Conservation (phyloP, 83 land plant genomes). For the Thuja plicata region DNA sequence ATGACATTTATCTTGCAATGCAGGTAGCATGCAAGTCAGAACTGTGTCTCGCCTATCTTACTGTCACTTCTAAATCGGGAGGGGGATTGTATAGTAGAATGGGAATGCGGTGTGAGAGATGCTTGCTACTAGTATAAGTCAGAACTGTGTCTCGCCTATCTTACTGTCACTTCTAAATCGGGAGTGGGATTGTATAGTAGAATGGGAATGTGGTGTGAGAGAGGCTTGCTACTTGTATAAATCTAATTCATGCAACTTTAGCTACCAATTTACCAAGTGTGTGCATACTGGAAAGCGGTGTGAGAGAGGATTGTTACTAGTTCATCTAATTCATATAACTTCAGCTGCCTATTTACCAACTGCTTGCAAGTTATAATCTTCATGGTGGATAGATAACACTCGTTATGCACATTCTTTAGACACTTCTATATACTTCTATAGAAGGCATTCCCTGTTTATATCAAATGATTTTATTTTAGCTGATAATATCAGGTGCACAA, state of each 20-base stretch:
- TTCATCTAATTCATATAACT: too few relatives aligned
- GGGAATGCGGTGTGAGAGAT: not conserved
- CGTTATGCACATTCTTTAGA: not conserved
- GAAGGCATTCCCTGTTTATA: not conserved
- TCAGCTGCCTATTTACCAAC: not conserved
- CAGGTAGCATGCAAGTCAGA: not conserved
- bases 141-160: not conserved
- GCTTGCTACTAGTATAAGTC: not conserved
- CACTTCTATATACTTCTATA: too few relatives aligned
- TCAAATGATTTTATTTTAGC: not conserved
- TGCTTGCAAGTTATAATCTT: not conserved
- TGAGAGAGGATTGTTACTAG: too few relatives aligned
- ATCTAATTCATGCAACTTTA: too few relatives aligned
- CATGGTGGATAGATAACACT: too few relatives aligned
- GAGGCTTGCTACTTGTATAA: not conserved
- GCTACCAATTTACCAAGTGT: too few relatives aligned
- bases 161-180: not conserved
- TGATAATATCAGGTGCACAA: too few relatives aligned
- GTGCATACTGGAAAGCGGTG: too few relatives aligned
- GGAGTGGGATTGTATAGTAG: not conserved
- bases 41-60: not conserved
- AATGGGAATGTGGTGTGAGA: not conserved
- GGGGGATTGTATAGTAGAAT: not conserved
- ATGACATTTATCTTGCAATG: not conserved
- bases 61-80: not conserved